Evolutionary conservation across 345 rosid genomes (phyloP), one percentile per base, ranked within the genome.

Genomic region (Noccaea caerulescens): DNA sequence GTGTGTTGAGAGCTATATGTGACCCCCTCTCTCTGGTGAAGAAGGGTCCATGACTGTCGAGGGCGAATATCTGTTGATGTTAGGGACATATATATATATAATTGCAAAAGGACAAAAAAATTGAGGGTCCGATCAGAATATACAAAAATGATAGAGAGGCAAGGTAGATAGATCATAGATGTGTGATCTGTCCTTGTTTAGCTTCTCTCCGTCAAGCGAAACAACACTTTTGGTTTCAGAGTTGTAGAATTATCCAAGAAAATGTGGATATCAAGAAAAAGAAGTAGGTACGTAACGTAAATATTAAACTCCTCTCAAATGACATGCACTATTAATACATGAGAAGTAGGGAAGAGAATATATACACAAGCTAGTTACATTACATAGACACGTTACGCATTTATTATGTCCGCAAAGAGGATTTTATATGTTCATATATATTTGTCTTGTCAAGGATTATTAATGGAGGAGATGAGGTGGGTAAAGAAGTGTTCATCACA

Each of bases 381-480:
- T 13, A 46, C 8, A 42, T 44, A 33, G 23, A 56, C 51, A 45
- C 44, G 23, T 46, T 12, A 14, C 2, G 23, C n/a, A 34, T 59
- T 59, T 11, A 59, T 57, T 11, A 59, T 57, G 1, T 10, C 63
- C 4, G 46, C 32, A 20, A 38, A 49, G 50, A 27, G 30, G 30
- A 27, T 27, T 27, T 27, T 27, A 27, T 27, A 42, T 18, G 14
- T 16, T 11, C 18, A 33, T 25, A 45, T 14, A 33, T 25, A 45
- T 14, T 0, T 16, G 9, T 43, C 58, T 11, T n/a, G 57, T 73
- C 43, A 73, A 58, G 66, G 53, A 18, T 3, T 20, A 41, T 30
- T 41, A 50, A 73, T 53, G 78, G 78, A 67, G 49, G 73, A 42
- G 47, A 74, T 36, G 55, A 74, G 78, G 33, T 73, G 42, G 38